These are phyloP conservation scores for Speleostelium caveatum DNA, from an alignment of 78 protist genomes.

Conservation along the genomic window DNA sequence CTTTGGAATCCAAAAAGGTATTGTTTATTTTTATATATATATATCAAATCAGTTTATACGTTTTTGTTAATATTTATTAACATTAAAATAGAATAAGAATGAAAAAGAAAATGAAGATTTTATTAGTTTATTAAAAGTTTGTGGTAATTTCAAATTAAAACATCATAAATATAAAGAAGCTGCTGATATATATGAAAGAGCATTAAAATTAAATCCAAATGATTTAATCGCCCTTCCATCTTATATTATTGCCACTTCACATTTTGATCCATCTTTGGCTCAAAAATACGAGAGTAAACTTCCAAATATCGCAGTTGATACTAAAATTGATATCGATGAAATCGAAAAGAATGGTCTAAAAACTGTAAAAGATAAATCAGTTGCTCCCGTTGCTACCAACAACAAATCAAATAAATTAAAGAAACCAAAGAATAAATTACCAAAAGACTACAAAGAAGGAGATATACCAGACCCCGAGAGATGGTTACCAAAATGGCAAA, in stretches of 20 bases:
- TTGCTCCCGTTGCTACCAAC: background rate
- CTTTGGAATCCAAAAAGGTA: slow-evolving; percentile 13
- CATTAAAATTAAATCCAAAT: slow-evolving; percentile 48
- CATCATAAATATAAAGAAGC: slow-evolving; percentile 70
- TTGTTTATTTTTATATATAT: too few species aligned
- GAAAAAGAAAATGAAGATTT: slow-evolving; percentile 46
- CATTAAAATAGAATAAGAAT: slow-evolving; percentile 9
- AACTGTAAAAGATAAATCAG: background rate
- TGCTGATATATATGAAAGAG: slow-evolving; percentile 40
- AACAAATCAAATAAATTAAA: background rate
- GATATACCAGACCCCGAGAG: slow-evolving; percentile 57
- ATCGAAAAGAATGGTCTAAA: slow-evolving; percentile 50
- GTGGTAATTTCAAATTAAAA: slow-evolving; percentile 68
- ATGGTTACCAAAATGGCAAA: slow-evolving; percentile 79
- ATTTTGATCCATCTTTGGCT: slow-evolving; percentile 58
- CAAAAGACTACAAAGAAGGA: slow-evolving; percentile 33
- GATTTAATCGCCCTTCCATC: slow-evolving; percentile 63
- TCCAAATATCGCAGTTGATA: slow-evolving; percentile 30
- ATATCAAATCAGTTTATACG: too few species aligned
- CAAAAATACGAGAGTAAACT: slow-evolving; percentile 61
- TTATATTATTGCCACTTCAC: slow-evolving; percentile 63
- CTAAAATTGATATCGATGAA: slow-evolving; percentile 46
- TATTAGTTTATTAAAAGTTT: slow-evolving; percentile 16
- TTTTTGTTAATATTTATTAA: too few species aligned
- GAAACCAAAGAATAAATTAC: slow-evolving; percentile 62